A percentile compares a stretch with the other conserved stretches of the same genome.
phyloP scores from a whole-genome alignment of 2,329 filamentous ascomycete species.

The Cladosporium sp. region DNA sequence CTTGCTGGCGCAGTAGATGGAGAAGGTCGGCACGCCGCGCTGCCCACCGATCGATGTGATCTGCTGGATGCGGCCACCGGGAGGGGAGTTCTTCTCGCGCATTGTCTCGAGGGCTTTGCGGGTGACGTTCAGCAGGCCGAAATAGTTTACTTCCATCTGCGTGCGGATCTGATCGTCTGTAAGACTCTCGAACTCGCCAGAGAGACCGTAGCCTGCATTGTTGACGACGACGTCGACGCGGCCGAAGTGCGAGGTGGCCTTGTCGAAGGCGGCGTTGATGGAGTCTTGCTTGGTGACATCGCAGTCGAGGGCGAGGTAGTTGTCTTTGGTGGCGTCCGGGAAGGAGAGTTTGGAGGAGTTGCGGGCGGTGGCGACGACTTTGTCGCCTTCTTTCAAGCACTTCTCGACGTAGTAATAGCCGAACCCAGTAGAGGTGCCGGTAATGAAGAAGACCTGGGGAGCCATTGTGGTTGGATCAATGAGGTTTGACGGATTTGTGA shows the following conservation, averaged over 20 bases:
- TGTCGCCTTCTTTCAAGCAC: conserved; percentile 39
- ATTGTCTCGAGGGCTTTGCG: conserved; percentile 42
- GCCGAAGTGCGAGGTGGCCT: conserved; percentile 47
- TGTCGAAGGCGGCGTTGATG: conserved; percentile 44
- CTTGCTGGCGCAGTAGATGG: conserved; percentile 40
- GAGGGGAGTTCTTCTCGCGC: conserved; percentile 40
- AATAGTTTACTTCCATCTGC: conserved; percentile 56
- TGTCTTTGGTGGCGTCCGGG: conserved; percentile 40
- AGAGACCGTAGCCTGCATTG: conserved; percentile 57
- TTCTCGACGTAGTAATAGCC: conserved; percentile 42
- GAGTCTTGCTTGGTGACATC: conserved; percentile 48
- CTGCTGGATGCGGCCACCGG: conserved; percentile 53
- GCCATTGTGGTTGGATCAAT: conserved; percentile 27
- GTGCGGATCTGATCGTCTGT: conserved; percentile 45
- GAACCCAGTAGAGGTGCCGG: conserved; percentile 46
- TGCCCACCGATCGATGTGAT: conserved; percentile 52
- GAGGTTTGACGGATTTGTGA: not conserved
- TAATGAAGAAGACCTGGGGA: conserved; percentile 45
- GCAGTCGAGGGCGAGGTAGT: conserved; percentile 47
- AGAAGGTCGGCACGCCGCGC: conserved; percentile 38
- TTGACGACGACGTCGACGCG: conserved; percentile 58
- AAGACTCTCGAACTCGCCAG: conserved; percentile 51
- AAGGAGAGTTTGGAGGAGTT: conserved; percentile 40
- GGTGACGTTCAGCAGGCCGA: conserved; percentile 54
- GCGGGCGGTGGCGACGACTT: conserved; percentile 44